Evolutionary conservation across 352 stramenopile genomes (phyloP).

Genomic region (Phytophthora crassamura): DNA sequence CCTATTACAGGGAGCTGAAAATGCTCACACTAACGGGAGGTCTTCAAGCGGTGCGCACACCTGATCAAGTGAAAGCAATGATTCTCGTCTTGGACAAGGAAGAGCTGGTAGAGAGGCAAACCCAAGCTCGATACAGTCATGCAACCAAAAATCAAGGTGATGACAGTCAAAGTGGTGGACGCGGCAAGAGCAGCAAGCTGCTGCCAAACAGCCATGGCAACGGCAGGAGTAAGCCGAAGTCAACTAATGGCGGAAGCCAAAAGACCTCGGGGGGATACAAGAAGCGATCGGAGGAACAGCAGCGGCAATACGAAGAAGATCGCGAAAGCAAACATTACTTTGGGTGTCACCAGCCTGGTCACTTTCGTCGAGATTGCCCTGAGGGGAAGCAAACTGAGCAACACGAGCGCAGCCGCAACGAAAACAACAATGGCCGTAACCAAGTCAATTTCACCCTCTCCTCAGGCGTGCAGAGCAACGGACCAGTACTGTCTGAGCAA

Average conservation of each 20-base stretch:
- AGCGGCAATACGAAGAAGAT: slow-evolving; percentile 1
- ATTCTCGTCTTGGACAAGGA: background rate
- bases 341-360: slow-evolving; percentile 3
- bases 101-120: background rate
- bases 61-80: background rate
- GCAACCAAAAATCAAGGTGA: background rate
- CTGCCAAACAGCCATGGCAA: background rate
- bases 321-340: background rate
- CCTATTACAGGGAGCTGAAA: background rate
- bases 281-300: background rate
- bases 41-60: no score
- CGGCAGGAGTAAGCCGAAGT: no score
- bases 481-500: background rate
- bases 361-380: background rate
- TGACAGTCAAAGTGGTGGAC: no score
- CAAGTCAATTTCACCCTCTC: background rate
- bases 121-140: background rate
- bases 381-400: background rate
- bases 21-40: no score
- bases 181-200: background rate
- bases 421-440: background rate
- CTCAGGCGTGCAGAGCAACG: no score
- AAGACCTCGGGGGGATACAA: background rate
- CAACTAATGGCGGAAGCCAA: no score
- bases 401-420: background rate